phyloP scores from a whole-genome alignment of 345 rosid species.

The Abelmoschus esculentus region DNA sequence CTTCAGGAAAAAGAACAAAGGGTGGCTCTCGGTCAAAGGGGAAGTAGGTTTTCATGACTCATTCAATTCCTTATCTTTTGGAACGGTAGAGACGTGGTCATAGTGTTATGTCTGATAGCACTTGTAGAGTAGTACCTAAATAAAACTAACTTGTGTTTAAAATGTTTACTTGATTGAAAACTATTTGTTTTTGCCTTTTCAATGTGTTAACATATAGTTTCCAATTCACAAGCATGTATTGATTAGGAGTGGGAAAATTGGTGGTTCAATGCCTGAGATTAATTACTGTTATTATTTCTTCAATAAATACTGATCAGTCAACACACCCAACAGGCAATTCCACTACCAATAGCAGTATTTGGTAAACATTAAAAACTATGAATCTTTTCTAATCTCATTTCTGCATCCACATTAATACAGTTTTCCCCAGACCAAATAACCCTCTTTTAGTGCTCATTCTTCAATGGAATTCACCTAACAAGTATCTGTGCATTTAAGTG shows the following conservation, averaged over 20 bases:
- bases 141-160: too few relatives aligned
- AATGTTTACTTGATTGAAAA: too few relatives aligned
- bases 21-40: conserved; percentile 1
- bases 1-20: conserved; percentile 17
- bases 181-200: too few relatives aligned
- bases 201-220: too few relatives aligned
- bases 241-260: too few relatives aligned
- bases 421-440: neutral
- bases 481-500: neutral
- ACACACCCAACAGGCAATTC: neutral
- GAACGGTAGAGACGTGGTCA: neutral
- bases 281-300: too few relatives aligned
- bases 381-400: too few relatives aligned
- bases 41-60: neutral
- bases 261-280: too few relatives aligned
- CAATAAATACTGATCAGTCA: too few relatives aligned
- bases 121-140: neutral
- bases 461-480: neutral
- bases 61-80: neutral
- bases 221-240: neutral
- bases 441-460: neutral
- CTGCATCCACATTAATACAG: neutral
- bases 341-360: neutral
- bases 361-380: too few relatives aligned
- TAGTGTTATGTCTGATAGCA: neutral